Evolutionary conservation across 2,329 filamentous ascomycete genomes (phyloP), one percentile per base, ranked within the genome.

Genomic region (Calonectria naviculata): DNA sequence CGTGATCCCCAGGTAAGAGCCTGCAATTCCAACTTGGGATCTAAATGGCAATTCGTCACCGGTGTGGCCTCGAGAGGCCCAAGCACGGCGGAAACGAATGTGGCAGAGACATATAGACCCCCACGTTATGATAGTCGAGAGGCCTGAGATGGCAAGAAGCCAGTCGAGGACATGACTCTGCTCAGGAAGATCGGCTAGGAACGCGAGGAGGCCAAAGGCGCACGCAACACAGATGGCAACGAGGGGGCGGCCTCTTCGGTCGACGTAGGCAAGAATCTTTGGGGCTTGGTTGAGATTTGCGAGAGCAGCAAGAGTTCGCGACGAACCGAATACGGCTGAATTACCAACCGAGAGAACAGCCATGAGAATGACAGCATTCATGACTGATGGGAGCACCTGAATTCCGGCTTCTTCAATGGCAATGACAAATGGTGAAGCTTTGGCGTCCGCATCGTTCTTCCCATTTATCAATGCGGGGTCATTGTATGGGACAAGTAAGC

Each of bases 331-430:
- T 71, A 98, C 93, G 72, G 95, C 92, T 8, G 94, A 96, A 83
- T 98, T 98, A 69, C 95, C 95, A 71, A 98, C 95, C 0, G 94
- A 97, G 26, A 98, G 86, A 26, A 98, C 95, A 24, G 95, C 93
- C 73, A 97, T 91, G 80, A 98, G 91, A 81, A 98, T 98, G 71
- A 98, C 95, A n/a, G 91, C 92, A 83, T 98, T 98, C 93, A 98
- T 97, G 65, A 98, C 89, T 0, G 93, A 95, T 2, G 95, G 94
- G 3, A 98, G 89, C 2, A 93, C 92, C 47, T 90, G 85, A 77
- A 98, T 97, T 10, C 94, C 93, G 1, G 95, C 95, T 73, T 95
- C 93, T 75, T 93, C 87, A 76, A 98, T 97, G 73, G 95, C 94
- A 78, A 98, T 97, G 77, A 98, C 95, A 81, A 98, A 98, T 2